Evolutionary conservation across 257 asterid species (phyloP), one percentile per base, ranked within the genome.

Genomic region (Solanum sitiens): DNA sequence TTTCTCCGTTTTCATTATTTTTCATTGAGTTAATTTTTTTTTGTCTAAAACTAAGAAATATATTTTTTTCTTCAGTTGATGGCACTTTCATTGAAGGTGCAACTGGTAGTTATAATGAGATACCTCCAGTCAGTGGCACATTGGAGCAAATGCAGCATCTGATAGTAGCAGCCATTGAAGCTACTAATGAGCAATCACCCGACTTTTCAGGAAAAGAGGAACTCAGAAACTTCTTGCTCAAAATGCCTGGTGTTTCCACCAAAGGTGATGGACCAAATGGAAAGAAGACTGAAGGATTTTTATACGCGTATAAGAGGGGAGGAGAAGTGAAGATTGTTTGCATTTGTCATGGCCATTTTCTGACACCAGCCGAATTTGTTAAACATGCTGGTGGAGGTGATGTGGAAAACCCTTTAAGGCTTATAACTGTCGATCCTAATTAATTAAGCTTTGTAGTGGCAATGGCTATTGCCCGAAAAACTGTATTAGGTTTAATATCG

Each of bases 201-300:
- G 59, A 13, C 20, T 50, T 84, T 2, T 77, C 67, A 5, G 25
- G 67, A 11, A 56, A 56, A 20, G 67, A 56, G 67, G 25, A 10
- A 20, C 4, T 56, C 25, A 20, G 11, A 56, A 56, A 56, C 25
- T 59, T 88, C 12, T 88, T 91, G 94, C 80, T 87, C 1, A 93
- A 93, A 13, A 94, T 96, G 98, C 98, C 98, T 2, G 89, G 86
- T 10, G 98, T 95, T n/a, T 87, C 93, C 27, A 93, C 98, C 4
- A 93, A 83, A 50, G 94, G 89, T 42, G 88, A 65, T 0, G 98
- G 94, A 32, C 89, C 93, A 11, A 87, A 93, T 15, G 93, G 95
- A 9, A 89, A 50, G 77, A 94, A 83, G 85, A 82, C 93, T 11
- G 92, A 93, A 7, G 99, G 99, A 13, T 92, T 95, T 86, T 87